Evolutionary conservation across 768 basidiomycete genomes (phyloP), one percentile per base, ranked within the genome.

Genomic region (Auricularia cornea): DNA sequence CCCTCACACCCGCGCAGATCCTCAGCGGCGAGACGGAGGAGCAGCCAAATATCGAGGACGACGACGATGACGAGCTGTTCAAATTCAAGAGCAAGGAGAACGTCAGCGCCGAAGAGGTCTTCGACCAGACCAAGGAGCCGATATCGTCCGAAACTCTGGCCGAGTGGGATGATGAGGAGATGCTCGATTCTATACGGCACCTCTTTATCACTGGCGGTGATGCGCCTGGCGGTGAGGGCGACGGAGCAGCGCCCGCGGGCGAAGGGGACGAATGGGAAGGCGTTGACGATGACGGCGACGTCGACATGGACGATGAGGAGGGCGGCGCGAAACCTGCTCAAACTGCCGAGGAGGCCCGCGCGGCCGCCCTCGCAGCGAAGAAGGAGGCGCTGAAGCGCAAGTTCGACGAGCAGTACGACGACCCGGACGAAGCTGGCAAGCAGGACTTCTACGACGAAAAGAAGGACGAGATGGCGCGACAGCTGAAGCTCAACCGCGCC

Each of bases 391-490:
- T 98, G 64, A 97, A 97, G 75, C 86, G 87, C 67, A 95, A 96
- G 73, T 99, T 99, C 72, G 92, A 99, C 74, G 92, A 93, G 69
- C 90, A 96, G 74, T 98, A 98, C 74, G 94, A 97, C 72, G 92
- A 94, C 67, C 89, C 90, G 2, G 88, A 90, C 52, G 76, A 76
- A 33, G 70, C 78, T 20, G 76, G 72, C 32, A 89, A 90, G 69
- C 75, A 85, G 72, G 92, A 94, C 70, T 97, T 97, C 70, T 99
- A 97, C 78, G 84, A 88, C 59, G 85, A 89, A 71, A 87, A 90
- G 73, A 99, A 98, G 77, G 91, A 90, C 23, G 93, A 94, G 70
- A 91, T 99, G 71, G 84, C 92, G 26, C 82, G 83, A 10, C 94
- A 97, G 70, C 85, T 88, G 31, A 81, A 84, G 60, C 79, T 95